Conservation (phyloP, 768 basidiomycete genomes). For the Leccinellum luteum region DNA sequence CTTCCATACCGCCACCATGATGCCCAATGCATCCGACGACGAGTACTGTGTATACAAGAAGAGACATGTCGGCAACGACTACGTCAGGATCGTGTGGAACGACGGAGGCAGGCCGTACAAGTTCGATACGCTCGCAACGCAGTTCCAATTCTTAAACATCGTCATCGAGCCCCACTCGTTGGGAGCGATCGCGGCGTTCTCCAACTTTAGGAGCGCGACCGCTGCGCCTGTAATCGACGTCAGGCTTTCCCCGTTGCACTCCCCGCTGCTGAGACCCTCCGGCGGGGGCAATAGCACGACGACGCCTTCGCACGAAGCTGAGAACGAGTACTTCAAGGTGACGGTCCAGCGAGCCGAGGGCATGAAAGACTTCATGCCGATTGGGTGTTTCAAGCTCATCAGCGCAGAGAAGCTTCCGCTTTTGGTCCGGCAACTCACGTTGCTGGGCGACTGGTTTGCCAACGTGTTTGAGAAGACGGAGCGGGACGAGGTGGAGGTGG, state of each 20-base stretch:
- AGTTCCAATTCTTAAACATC: conserved; percentile 97
- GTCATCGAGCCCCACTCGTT: conserved; percentile 92
- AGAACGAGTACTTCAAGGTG: conserved; percentile 96
- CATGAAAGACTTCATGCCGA: conserved; percentile 92
- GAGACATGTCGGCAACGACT: conserved; percentile 95
- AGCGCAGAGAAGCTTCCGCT: conserved; percentile 83
- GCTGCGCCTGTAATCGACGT: conserved; percentile 6
- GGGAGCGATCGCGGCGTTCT: conserved; percentile 81
- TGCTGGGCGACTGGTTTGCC: conserved; percentile 89
- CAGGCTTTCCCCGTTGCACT: conserved; percentile 19
- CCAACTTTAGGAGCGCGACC: conserved; percentile 45
- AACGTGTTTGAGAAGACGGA: conserved; percentile 77
- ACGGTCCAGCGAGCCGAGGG: conserved; percentile 83
- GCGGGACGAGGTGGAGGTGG: conserved; percentile 63
- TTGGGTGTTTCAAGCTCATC: conserved; percentile 93
- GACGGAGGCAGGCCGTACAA: conserved; percentile 87
- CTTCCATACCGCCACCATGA: conserved; percentile 95
- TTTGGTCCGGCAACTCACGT: conserved; percentile 84
- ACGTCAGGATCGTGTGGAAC: conserved; percentile 95
- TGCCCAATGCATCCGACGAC: conserved; percentile 78
- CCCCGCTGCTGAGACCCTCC: conserved; percentile 16
- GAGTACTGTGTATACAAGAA: conserved; percentile 83
- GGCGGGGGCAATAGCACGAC: conserved; percentile 8
- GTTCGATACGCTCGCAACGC: conserved; percentile 88
- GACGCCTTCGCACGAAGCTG: conserved; percentile 48